A percentile compares a stretch with the other conserved stretches of the same genome.
These are phyloP conservation scores for Acorus gramineus DNA, from an alignment of 106 monocot genomes.

Conservation along the genomic window DNA sequence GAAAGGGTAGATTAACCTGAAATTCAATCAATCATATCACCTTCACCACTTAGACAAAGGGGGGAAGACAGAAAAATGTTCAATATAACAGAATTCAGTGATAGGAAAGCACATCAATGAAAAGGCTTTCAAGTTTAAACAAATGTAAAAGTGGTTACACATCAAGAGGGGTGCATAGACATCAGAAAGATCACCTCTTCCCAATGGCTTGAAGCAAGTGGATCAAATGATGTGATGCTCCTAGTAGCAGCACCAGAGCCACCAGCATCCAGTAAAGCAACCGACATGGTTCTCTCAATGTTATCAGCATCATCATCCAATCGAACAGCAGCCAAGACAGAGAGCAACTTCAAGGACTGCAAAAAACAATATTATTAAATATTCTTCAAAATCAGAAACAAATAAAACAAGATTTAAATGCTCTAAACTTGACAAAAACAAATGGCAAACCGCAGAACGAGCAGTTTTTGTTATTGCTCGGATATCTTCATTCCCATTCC, in stretches of 20 bases:
- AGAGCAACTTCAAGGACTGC: slow-evolving; percentile 88
- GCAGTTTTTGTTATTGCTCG: slow-evolving; percentile 83
- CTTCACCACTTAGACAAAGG: no score
- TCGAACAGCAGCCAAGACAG: slow-evolving; percentile 72
- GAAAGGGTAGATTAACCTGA: no score
- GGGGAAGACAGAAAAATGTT: no score
- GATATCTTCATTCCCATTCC: slow-evolving; percentile 94
- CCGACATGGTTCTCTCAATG: slow-evolving; percentile 60
- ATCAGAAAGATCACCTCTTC: slow-evolving; percentile 41
- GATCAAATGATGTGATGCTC: slow-evolving; percentile 48
- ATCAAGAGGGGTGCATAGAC: no score
- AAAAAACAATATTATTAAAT: slow-evolving; percentile 1
- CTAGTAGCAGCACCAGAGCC: slow-evolving; percentile 28
- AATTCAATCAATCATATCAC: no score
- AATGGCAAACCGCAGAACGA: slow-evolving; percentile 57
- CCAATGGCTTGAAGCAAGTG: slow-evolving; percentile 81
- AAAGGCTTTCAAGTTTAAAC: no score
- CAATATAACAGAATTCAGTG: no score
- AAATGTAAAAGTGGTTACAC: no score
- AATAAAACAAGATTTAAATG: not conserved
- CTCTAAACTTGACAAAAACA: not conserved
- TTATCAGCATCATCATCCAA: slow-evolving; percentile 65
- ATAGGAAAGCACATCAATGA: no score
- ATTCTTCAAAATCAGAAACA: not conserved
- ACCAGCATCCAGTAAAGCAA: slow-evolving; percentile 46